These are phyloP conservation scores for Colletotrichum sp. DNA, from an alignment of 2,329 filamentous ascomycete species.

Conservation along the genomic window DNA sequence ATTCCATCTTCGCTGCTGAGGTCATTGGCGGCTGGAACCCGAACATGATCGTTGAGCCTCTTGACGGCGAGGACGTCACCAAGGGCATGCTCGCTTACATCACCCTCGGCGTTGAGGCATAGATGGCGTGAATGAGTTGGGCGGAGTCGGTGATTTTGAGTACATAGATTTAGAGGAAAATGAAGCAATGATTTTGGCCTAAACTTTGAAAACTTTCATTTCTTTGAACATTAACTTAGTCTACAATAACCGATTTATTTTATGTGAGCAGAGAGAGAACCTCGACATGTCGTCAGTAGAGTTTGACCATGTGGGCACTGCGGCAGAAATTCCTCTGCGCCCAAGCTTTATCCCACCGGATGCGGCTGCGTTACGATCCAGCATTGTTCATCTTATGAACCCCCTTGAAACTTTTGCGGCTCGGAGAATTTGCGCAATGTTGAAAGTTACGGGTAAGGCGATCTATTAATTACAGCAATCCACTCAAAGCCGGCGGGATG, in stretches of 20 bases:
- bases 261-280: not conserved
- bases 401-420: not conserved
- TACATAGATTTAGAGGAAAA: not conserved
- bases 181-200: not conserved
- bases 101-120: slow-evolving; percentile 7
- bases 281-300: not conserved
- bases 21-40: slow-evolving; percentile 5
- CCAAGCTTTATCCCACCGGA: not conserved
- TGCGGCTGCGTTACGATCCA: not conserved
- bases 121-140: not conserved
- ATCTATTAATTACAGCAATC: not conserved
- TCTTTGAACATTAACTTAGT: rapidly evolving
- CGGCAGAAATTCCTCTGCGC: not conserved
- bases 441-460: not conserved
- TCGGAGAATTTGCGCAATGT: not conserved
- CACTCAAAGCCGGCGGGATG: not conserved
- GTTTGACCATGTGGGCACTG: not conserved
- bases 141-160: not conserved
- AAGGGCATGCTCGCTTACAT: slow-evolving; percentile 16
- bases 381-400: not conserved
- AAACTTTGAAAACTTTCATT: not conserved
- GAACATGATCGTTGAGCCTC: slow-evolving; percentile 8
- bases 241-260: not conserved
- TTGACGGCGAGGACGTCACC: slow-evolving; percentile 7
- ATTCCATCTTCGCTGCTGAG: slow-evolving; percentile 6